Evolutionary conservation across 23 red algal genomes (phyloP), one percentile per base, ranked within the genome.

Genomic region (Gracilaria gracilis): DNA sequence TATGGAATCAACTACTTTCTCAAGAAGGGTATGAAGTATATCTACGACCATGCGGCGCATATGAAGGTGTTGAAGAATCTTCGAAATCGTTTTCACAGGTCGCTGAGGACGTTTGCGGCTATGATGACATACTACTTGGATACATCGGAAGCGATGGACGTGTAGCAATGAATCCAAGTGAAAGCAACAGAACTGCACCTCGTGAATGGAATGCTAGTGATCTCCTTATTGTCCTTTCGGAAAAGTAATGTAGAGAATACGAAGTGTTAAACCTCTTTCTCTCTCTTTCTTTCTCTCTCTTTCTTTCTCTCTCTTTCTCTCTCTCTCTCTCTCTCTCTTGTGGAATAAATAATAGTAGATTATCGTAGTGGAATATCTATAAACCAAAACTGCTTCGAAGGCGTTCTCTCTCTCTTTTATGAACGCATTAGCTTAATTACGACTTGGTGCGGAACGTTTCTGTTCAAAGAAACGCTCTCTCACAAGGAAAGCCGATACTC

Each of bases 1-100:
- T 94, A 36, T 94, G 92, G 92, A 69, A 59, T 27, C 72, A 94
- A 46, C 70, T 94, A 24, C 75, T 94, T 14, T 88, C 83, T n/a
- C 92, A 94, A 53, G 46, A 19, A 15, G 92, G 92, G 9, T 47
- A 55, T 21, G 92, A 94, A 53, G 82, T 94, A 16, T 94, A 94
- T 50, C 25, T 94, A 67, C 23, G 82, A 37, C 92, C 83, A 35
- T 62, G 33, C 40, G 32, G 72, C 15, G 80, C n/a, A 23, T 94
- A 94, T 61, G 31, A 55, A 28, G 55, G 71, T 9, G 21, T 81
- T 34, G 29, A 73, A n/a, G 29, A 17, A 16, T 32, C 28, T 37
- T 27, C 27, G 19, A 69, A 40, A 39, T 79, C 87, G 20, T 90
- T 90, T 80, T 51, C 71, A 17, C 28, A 24, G 17, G 57, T 90